These are phyloP conservation scores for Elsinoe arachidis DNA, from an alignment of 2,329 filamentous ascomycete species.

Conservation along the genomic window DNA sequence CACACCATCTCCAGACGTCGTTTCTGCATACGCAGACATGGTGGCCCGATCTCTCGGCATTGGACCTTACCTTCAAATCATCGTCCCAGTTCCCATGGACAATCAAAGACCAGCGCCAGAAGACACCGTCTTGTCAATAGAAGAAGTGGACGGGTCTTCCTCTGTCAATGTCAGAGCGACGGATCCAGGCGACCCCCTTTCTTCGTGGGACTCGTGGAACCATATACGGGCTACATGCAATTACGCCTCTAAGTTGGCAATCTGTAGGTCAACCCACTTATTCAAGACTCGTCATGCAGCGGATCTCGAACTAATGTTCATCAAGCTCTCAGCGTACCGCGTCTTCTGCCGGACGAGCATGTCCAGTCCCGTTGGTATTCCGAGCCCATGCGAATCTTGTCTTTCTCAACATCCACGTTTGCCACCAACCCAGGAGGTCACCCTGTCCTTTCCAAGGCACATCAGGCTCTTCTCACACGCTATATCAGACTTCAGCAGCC, in stretches of 20 bases:
- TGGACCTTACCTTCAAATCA: slow-evolving; percentile 67
- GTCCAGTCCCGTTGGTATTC: slow-evolving; percentile 56
- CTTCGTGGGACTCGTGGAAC: slow-evolving; percentile 91
- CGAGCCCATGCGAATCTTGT: slow-evolving; percentile 51
- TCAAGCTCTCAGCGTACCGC: slow-evolving; percentile 50
- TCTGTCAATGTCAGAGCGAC: slow-evolving; percentile 18
- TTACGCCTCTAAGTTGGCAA: slow-evolving; percentile 70
- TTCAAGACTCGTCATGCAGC: not conserved
- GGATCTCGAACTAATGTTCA: not conserved
- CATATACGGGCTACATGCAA: slow-evolving; percentile 74
- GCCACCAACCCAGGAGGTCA: slow-evolving; percentile 51
- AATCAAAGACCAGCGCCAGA: not conserved
- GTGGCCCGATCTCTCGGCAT: slow-evolving; percentile 70
- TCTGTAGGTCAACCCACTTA: slow-evolving; percentile 57
- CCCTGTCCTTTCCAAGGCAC: slow-evolving; percentile 49
- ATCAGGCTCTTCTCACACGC: slow-evolving; percentile 49
- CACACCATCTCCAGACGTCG: slow-evolving; percentile 43
- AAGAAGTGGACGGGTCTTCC: not conserved
- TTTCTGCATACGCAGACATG: slow-evolving; percentile 59
- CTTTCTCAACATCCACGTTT: slow-evolving; percentile 46
- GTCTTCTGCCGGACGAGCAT: slow-evolving; percentile 46
- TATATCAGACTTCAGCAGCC: slow-evolving; percentile 49
- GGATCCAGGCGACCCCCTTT: slow-evolving; percentile 55
- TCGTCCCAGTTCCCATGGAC: slow-evolving; percentile 70
- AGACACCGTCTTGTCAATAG: not conserved